Conservation (phyloP, 163 green algal genomes). For the Scenedesmus sp. region DNA sequence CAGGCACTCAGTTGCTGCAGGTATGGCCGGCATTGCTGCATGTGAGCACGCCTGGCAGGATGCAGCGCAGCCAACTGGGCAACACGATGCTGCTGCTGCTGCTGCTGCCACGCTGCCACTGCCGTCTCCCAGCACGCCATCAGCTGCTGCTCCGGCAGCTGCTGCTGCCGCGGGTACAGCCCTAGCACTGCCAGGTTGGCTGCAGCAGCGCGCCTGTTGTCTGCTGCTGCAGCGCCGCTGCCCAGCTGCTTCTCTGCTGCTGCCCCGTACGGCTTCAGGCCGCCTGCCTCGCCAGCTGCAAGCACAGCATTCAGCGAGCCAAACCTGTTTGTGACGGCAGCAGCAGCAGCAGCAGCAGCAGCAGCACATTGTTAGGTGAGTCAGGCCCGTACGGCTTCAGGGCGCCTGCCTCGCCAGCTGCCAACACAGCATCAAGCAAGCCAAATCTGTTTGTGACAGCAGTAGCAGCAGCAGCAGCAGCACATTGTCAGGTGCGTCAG, state of each 20-base stretch:
- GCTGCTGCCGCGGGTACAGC: neutral
- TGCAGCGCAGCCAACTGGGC: neutral
- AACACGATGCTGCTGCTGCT: neutral
- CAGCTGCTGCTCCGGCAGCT: conserved; percentile 14
- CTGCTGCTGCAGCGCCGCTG: neutral
- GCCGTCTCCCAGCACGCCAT: neutral
- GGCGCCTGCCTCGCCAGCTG: neutral
- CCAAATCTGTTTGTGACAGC: neutral
- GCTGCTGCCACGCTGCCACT: neutral
- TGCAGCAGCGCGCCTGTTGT: neutral
- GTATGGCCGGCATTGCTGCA: neutral
- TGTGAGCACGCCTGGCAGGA: neutral
- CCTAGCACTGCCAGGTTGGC: conserved; percentile 7
- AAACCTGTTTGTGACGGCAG: neutral
- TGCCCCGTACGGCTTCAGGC: neutral
- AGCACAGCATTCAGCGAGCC: neutral
- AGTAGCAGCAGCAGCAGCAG: neutral
- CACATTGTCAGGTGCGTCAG: neutral
- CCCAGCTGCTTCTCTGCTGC: conserved; percentile 14
- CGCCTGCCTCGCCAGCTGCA: neutral
- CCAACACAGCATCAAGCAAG: no score
- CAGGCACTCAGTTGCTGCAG: conserved; percentile 7
- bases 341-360: neutral
- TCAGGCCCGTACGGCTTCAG: neutral
- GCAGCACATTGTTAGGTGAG: neutral